Evolutionary conservation across 2,329 filamentous ascomycete species (phyloP), one percentile per base, ranked within the genome.

Genomic region (Cytospora mali): DNA sequence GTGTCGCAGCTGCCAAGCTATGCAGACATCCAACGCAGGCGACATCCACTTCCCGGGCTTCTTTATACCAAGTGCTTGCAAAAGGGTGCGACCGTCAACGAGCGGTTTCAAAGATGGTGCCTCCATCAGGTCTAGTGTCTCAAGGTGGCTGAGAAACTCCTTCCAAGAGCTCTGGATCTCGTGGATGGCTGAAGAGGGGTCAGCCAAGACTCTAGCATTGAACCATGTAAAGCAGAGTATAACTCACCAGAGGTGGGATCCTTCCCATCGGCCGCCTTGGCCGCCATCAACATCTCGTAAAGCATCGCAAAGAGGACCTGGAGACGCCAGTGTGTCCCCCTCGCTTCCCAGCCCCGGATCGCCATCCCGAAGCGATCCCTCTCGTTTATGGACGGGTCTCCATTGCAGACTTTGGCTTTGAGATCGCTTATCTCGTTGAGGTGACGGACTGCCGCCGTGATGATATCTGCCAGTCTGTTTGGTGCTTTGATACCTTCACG

Each of bases 1-100:
- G 71, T 98, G 87, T 42, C 91, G 84, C 58, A 98, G 82, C 75
- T 98, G 95, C 93, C 93, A 98, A 65, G 88, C 87, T 75, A 96
- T 85, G 65, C 92, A 90, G 4, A 93, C 80, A 33, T 96, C 89
- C 53, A 97, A 77, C 4, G 93, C 93, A 52, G 83, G 81, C 59
- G 86, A 86, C 83, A 96, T 90, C 94, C 94, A 98, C n/a, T 81
- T 87, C 1, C 92, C 92, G 0, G 91, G 88, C 66, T 86, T 87
- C 66, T 86, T 87, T n/a, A 83, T 77, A 0, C 83, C 85, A 4
- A 98, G 80, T 4, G 84, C 86, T 66, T 87, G 82, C 21, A 87
- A 84, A 23, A 98, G 82, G 58, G 88, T 80, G 46, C 84, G 89
- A 18, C 95, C 94, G 71, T 96, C 91, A 35, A 96, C 79, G 27